A percentile compares a stretch with the other conserved stretches of the same genome.
These are phyloP conservation scores for Malus domestica DNA, from an alignment of 306 rosid species.

Conservation along the genomic window ASM211411v1 NC_041789.1:21595501-21596000, in stretches of 20 bases:
- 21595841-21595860: slow-evolving; percentile 59
- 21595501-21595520: not conserved
- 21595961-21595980: not conserved
- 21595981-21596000: too few species aligned
- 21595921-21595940: slow-evolving; percentile 57
- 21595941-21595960: not conserved
- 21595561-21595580: not conserved
- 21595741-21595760: not conserved
- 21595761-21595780: not conserved
- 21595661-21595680: slow-evolving; percentile 61
- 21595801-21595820: too few species aligned
- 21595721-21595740: slow-evolving; percentile 46
- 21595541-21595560: not conserved
- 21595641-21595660: slow-evolving; percentile 57
- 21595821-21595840: slow-evolving; percentile 42
- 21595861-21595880: slow-evolving; percentile 46
- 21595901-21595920: slow-evolving; percentile 63
- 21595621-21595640: slow-evolving; percentile 62
- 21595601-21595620: slow-evolving; percentile 61
- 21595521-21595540: not conserved
- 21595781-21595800: not conserved
- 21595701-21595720: slow-evolving; percentile 58
- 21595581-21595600: not conserved
- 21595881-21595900: slow-evolving; percentile 40
- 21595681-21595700: slow-evolving; percentile 61